These are phyloP conservation scores for Jaltomata sinuosa DNA, from an alignment of 257 asterid species.

Conservation along the genomic window DNA sequence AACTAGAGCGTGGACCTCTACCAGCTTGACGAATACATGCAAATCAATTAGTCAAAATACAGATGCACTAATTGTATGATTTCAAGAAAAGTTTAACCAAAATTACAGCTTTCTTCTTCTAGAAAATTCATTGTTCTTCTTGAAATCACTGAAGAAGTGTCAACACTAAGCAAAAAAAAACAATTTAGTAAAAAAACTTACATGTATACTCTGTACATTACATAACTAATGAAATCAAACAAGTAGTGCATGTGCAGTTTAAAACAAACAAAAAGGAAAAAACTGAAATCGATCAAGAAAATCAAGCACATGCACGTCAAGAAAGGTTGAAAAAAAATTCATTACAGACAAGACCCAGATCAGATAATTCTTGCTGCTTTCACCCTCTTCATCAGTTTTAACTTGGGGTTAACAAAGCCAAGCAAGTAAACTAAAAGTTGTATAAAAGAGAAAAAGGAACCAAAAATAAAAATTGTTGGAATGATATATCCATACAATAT, in stretches of 20 bases:
- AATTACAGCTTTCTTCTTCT: neutral
- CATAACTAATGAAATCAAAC: neutral
- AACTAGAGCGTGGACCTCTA: accelerated
- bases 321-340: slow-evolving; percentile 13
- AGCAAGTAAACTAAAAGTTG: neutral
- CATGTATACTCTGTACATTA: neutral
- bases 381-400: neutral
- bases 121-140: too few relatives aligned
- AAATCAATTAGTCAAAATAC: neutral
- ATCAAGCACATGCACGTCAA: slow-evolving; percentile 32
- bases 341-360: slow-evolving; percentile 18
- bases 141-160: too few relatives aligned
- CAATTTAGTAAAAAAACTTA: neutral
- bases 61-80: neutral
- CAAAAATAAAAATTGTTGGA: slow-evolving; percentile 10
- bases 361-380: neutral
- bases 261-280: neutral
- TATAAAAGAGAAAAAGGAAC: neutral
- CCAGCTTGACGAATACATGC: neutral
- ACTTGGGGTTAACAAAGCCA: too few relatives aligned
- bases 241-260: neutral
- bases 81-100: neutral
- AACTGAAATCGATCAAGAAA: slow-evolving; percentile 13
- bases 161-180: neutral
- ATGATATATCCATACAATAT: neutral